These are phyloP conservation scores for Malassezia restricta DNA, from an alignment of 1,284 basidiomycete species.

Conservation along the genomic window DNA sequence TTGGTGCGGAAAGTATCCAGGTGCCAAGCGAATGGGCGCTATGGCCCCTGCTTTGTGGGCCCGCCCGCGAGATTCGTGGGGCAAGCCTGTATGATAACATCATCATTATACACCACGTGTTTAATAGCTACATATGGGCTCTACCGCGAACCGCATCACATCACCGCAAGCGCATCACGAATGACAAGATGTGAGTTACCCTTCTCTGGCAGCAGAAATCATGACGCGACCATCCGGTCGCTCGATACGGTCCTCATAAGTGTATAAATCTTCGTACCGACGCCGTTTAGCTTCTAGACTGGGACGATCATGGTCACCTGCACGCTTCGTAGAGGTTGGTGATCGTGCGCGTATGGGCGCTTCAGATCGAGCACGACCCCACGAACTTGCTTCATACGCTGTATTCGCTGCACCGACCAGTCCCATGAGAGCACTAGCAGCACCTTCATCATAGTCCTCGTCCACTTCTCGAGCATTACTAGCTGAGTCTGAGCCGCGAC, in stretches of 20 bases:
- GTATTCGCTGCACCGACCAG: constrained; percentile 37
- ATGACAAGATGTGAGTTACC: too few relatives aligned
- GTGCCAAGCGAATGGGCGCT: neutral
- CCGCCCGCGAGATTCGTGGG: too few relatives aligned
- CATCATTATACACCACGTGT: too few relatives aligned
- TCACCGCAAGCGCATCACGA: too few relatives aligned
- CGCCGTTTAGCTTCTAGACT: neutral
- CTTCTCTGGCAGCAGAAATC: too few relatives aligned
- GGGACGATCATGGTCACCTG: neutral
- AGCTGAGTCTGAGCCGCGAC: neutral
- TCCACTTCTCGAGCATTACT: constrained; percentile 27
- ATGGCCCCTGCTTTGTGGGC: neutral
- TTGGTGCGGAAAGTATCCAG: neutral
- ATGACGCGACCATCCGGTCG: neutral
- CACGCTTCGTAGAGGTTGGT: neutral
- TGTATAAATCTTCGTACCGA: neutral
- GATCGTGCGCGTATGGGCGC: neutral
- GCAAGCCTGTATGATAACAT: too few relatives aligned
- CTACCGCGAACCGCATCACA: too few relatives aligned
- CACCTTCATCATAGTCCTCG: constrained; percentile 43
- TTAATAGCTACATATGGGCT: too few relatives aligned
- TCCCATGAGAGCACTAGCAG: constrained; percentile 43
- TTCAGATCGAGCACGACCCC: neutral
- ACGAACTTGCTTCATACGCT: constrained; percentile 10
- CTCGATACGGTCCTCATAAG: neutral